These are phyloP conservation scores for Coemansia sp. DNA, from an alignment of 192 early-diverging fungal genomes.

Conservation along the genomic window DNA sequence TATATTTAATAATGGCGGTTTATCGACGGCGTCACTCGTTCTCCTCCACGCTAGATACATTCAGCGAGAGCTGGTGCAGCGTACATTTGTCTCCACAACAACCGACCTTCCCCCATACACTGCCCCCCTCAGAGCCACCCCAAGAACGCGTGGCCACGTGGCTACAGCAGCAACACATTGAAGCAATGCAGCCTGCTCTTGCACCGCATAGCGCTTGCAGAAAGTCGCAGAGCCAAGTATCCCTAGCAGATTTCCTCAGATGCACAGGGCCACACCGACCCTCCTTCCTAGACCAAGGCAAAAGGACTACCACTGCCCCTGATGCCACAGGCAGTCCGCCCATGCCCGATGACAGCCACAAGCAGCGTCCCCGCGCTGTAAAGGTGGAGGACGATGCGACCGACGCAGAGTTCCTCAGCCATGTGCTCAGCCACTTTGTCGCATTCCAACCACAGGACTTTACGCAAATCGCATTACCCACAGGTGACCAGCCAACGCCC, in stretches of 20 bases:
- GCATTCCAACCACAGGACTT: constrained; percentile 49
- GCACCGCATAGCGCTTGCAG: background rate
- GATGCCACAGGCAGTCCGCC: background rate
- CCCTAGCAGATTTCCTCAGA: constrained; percentile 32
- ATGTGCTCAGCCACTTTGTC: constrained; percentile 36
- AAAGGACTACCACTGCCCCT: background rate
- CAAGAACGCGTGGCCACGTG: constrained; percentile 16
- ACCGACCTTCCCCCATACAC: background rate
- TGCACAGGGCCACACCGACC: constrained; percentile 29
- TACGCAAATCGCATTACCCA: background rate
- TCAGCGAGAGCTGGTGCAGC: constrained; percentile 34
- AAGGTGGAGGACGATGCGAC: background rate
- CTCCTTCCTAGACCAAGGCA: constrained; percentile 26
- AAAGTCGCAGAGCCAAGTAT: constrained; percentile 26
- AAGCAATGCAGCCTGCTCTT: background rate
- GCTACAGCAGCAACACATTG: background rate
- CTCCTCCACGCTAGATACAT: background rate
- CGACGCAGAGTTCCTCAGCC: constrained; percentile 39
- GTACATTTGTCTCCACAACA: constrained; percentile 7
- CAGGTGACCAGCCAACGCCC: background rate
- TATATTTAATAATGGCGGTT: constrained; percentile 4
- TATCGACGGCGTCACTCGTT: background rate
- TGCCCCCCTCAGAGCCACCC: background rate
- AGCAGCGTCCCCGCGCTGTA: background rate
- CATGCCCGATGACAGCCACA: background rate